Base-by-base conservation (phyloP, 257 asterid species). In the Jasminum sambac region DNA sequence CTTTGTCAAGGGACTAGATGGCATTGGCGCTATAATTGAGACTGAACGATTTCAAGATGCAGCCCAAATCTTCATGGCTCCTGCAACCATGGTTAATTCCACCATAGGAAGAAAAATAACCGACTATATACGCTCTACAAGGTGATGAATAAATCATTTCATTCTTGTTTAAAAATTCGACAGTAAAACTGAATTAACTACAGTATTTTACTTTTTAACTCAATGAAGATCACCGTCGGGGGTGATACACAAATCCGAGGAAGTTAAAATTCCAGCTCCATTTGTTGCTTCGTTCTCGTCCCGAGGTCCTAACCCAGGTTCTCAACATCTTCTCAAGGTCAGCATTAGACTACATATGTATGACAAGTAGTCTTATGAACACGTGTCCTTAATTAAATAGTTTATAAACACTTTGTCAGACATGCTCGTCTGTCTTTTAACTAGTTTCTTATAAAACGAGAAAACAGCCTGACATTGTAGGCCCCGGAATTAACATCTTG, bases 401-500 rank as follows among this genome's bases (percentile, higher is more conserved):
- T 30, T 30, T 30, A 30, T 30, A 30, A 30, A 30, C 36, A 30
- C 36, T 30, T 30, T 4, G 36, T 30, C 36, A 30, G 36, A 30
- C 36, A 4, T 30, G 4, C 36, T 30, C 36, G 69, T 41, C 30
- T 52, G 52, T 64, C 48, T 65, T n/a, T 63, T 13, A 39, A 61
- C 61, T 66, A 14, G 38, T 23, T 62, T 67, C 69, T 69, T n/a
- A 67, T 41, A 37, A 64, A 60, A 60, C 58, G 34, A 72, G n/a
- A 39, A 71, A 72, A 75, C 91, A 93, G 97, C 97, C 98, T 39
- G 98, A 93, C 44, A 82, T 93, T 58, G 74, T 81, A 55, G 98
- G 97, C 67, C 98, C 98, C 6, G 98, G 98, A 67, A 87, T 90
- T n/a, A 87, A 90, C 71, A 93, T 93, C 72, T 78, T 93, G 72